These are phyloP conservation scores for Thraustochytrium striatum DNA, from an alignment of 352 stramenopile genomes.

Conservation along the genomic window DNA sequence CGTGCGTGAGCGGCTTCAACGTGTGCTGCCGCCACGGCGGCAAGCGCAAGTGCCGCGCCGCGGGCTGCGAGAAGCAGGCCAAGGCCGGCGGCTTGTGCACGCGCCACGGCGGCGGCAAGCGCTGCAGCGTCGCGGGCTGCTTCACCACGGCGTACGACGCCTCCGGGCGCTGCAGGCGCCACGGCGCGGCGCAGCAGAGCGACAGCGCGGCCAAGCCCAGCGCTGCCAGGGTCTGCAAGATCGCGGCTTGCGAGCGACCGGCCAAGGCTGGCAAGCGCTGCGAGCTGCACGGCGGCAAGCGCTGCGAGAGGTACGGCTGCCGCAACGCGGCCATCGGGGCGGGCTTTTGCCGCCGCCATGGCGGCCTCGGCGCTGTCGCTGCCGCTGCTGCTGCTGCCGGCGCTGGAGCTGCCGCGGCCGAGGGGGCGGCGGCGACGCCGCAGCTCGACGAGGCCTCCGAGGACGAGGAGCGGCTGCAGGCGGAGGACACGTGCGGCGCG, in stretches of 20 bases:
- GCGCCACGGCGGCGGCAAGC: slow-evolving; percentile 58
- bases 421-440: no score
- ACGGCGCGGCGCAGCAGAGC: slow-evolving; percentile 63
- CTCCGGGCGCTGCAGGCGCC: slow-evolving; percentile 73
- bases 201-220: neutral
- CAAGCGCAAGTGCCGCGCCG: slow-evolving; percentile 66
- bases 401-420: no score
- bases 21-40: slow-evolving; percentile 58
- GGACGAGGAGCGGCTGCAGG: no score
- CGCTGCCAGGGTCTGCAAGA: no score
- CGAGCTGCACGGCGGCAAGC: neutral
- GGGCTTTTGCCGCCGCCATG: slow-evolving; percentile 23
- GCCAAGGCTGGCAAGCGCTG: slow-evolving; percentile 11
- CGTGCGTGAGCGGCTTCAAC: slow-evolving; percentile 1
- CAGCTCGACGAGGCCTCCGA: no score
- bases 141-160: slow-evolving; percentile 65
- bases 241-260: neutral
- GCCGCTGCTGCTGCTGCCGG: neutral
- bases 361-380: no score
- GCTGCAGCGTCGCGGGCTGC: slow-evolving; percentile 23
- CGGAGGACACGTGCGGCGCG: no score
- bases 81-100: slow-evolving; percentile 30
- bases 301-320: neutral
- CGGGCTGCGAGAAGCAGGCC: slow-evolving; percentile 39
- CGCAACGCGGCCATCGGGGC: no score